Base-by-base conservation (phyloP, 495 filamentous ascomycete species). In the Hypomontagnella monticulosa region DNA sequence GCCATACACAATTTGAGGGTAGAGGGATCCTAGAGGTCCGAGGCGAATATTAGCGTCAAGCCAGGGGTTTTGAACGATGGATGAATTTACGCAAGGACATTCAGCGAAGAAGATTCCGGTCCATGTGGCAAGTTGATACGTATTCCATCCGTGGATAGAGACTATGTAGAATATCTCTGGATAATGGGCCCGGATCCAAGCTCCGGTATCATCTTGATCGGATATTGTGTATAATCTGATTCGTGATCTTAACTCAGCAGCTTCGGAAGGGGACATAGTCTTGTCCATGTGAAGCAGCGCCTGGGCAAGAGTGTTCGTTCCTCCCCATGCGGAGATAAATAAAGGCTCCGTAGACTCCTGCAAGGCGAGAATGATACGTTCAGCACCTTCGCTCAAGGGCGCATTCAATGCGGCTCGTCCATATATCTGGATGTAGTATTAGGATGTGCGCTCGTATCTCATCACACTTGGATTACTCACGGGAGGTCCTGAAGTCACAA, bases 241-340 rank as follows among this genome's bases (percentile, higher is more conserved):
- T 23, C 49, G 34, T 8, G 49, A 38, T 15, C 49, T 52, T 10
- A 52, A 33, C 11, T 40, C 20, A 4, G 20, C 19, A 9, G 55
- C 55, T 37, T 58, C 33, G 2, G 55, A 48, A 58, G 43, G 10
- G 7, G 42, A 18, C 19, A 58, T 38, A 4, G 42, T 49, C 9
- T 58, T 30, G 6, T 58, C 44, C 33, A 58, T 58, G 36, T 58
- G 43, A 48, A 58, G 43, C 3, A 58, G 20, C 14, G 55, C 43
- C 9, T 58, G 55, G 4, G 55, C 55, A 10, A 58, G 43, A 4
- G 55, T 58, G 12, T 58, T 58, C 9, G 55, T 58, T 49, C 55
- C 55, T 4, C 55, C 55, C 55, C 42, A 58, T 3, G 33, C 55
- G 5, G 34, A 11, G 14, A 58, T 33, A 3, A 40, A 58, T 12